phyloP scores from a whole-genome alignment of 805 yeast species.

The Metschnikowia sp. region DNA sequence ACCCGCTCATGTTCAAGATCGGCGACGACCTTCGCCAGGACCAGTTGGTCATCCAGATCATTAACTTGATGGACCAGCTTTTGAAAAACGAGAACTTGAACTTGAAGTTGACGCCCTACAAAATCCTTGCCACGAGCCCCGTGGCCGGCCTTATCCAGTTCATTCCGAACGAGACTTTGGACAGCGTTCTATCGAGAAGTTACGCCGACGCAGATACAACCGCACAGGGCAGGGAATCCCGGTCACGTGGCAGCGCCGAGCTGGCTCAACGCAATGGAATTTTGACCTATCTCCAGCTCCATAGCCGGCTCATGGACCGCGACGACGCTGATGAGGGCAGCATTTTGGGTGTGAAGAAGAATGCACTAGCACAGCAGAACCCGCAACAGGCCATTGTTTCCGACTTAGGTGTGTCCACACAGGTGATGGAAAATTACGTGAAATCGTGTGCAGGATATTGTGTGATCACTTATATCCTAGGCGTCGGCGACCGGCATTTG shows the following conservation, averaged over 20 bases:
- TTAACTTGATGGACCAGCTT: slow-evolving; percentile 84
- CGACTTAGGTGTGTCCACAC: slow-evolving; percentile 49
- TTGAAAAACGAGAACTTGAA: slow-evolving; percentile 88
- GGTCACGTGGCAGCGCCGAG: slow-evolving; percentile 7
- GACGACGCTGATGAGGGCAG: slow-evolving; percentile 25
- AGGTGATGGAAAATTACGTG: slow-evolving; percentile 89
- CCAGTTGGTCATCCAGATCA: slow-evolving; percentile 93
- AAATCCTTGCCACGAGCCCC: slow-evolving; percentile 85
- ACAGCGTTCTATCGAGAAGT: slow-evolving; percentile 56
- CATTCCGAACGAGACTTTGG: slow-evolving; percentile 88
- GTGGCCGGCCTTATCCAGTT: slow-evolving; percentile 92
- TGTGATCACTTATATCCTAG: slow-evolving; percentile 88
- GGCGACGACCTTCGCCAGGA: slow-evolving; percentile 97
- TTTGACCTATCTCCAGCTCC: slow-evolving; percentile 61
- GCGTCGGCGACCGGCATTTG: slow-evolving; percentile 96
- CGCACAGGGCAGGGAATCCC: neutral
- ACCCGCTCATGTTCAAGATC: slow-evolving; percentile 86
- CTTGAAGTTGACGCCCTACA: slow-evolving; percentile 81
- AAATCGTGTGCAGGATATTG: slow-evolving; percentile 97
- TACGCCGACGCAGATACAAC: slow-evolving; percentile 11
- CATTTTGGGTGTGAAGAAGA: slow-evolving; percentile 11
- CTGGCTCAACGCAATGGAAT: slow-evolving; percentile 53
- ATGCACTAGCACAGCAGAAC: slow-evolving; percentile 34
- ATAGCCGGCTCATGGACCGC: slow-evolving; percentile 37
- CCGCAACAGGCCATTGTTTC: slow-evolving; percentile 33